Percentiles rank a stretch among this genome's conserved stretches.
These are phyloP conservation scores for Linum trigynum DNA, from an alignment of 345 rosid species.

Conservation along the genomic window DNA sequence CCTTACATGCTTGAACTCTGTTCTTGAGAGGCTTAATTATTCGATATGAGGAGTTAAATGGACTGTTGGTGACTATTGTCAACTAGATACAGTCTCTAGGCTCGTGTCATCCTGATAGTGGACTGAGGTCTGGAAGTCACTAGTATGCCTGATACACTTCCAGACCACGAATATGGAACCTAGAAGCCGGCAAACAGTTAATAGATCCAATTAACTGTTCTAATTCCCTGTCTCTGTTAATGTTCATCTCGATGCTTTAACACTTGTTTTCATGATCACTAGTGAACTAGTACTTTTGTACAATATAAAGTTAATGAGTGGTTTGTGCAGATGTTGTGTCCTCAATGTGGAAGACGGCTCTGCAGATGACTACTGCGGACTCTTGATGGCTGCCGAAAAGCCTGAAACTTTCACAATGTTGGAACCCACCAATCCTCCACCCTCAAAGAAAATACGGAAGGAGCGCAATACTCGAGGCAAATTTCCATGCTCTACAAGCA, in stretches of 20 bases:
- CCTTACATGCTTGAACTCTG: no score
- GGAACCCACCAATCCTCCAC: slow-evolving; percentile 65
- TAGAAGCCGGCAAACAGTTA: no score
- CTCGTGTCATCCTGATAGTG: neutral
- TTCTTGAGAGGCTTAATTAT: no score
- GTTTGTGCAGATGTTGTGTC: slow-evolving; percentile 52
- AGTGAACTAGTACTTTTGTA: neutral
- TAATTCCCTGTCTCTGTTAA: no score
- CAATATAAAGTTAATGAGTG: slow-evolving; percentile 3
- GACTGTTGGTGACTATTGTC: no score
- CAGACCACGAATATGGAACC: neutral
- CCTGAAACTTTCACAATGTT: slow-evolving; percentile 49
- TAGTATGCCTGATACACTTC: neutral
- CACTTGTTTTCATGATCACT: neutral
- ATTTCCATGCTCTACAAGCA: slow-evolving; percentile 24
- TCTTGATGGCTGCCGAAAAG: slow-evolving; percentile 71
- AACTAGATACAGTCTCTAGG: no score
- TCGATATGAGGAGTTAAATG: no score
- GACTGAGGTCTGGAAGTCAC: neutral
- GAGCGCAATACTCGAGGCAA: slow-evolving; percentile 51
- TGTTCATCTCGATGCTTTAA: no score
- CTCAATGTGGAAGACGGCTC: slow-evolving; percentile 47
- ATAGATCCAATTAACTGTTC: no score
- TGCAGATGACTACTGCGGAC: slow-evolving; percentile 56
- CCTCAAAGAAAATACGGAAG: slow-evolving; percentile 62